Conservation (phyloP, 140 eudicot species). For the Oenanthe javanica region DNA sequence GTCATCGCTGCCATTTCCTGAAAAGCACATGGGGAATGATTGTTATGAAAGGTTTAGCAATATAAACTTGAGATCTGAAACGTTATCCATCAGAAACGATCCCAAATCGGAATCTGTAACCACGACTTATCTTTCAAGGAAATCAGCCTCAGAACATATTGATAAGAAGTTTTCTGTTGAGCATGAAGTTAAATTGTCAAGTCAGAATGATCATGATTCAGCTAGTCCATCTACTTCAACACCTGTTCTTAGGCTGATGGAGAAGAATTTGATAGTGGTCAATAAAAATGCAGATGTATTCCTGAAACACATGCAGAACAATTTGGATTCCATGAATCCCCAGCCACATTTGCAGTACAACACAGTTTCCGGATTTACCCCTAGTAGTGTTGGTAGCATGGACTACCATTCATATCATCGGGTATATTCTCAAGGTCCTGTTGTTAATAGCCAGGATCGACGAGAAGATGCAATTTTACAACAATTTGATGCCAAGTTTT, state of each 20-base stretch:
- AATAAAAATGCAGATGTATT: too few relatives aligned
- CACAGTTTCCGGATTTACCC: not conserved
- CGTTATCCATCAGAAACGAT: conserved; percentile 12
- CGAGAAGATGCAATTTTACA: conserved; percentile 14
- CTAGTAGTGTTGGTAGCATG: conserved; percentile 9
- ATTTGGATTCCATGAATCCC: not conserved
- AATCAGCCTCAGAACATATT: not conserved
- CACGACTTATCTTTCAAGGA: conserved; percentile 3
- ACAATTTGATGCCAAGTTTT: conserved; percentile 16
- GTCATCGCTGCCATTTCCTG: conserved; percentile 16
- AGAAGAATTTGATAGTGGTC: too few relatives aligned
- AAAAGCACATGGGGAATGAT: conserved; percentile 13
- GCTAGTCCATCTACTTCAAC: too few relatives aligned
- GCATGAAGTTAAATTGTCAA: too few relatives aligned
- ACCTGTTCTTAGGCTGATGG: too few relatives aligned
- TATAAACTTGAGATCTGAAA: conserved; percentile 22
- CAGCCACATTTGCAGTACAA: conserved; percentile 11
- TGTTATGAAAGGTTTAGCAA: not conserved
- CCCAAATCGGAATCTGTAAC: conserved; percentile 22
- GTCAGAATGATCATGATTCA: too few relatives aligned
- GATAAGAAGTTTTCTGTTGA: not conserved
- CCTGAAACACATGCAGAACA: too few relatives aligned
- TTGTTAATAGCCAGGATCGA: conserved; percentile 13
- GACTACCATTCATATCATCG: conserved; percentile 18
- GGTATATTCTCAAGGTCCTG: conserved; percentile 17